phyloP scores from a whole-genome alignment of 306 rosid genomes.

The Lathyrus tuberosus region DNA sequence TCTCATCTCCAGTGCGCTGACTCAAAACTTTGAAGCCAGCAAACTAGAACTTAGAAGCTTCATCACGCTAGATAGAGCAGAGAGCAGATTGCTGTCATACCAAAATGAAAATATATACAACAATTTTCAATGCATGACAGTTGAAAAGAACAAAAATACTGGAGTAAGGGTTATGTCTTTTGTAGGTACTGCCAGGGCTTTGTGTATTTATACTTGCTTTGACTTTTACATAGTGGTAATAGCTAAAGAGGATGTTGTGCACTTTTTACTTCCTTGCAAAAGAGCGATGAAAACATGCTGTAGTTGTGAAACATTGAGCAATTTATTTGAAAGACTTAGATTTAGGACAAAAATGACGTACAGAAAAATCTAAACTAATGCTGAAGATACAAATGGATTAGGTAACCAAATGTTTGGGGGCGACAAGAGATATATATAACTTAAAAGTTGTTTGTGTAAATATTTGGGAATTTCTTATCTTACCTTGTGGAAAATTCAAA shows the following conservation, averaged over 20 bases:
- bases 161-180: conserved; percentile 31
- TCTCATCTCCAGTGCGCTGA: conserved; percentile 85
- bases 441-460: too few relatives aligned
- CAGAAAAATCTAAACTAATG: too few relatives aligned
- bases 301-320: neutral
- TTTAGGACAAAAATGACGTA: neutral
- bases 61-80: conserved; percentile 16
- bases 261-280: conserved; percentile 4
- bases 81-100: conserved; percentile 28
- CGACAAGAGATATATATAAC: too few relatives aligned
- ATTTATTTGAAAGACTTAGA: neutral
- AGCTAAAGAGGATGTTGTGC: conserved; percentile 19
- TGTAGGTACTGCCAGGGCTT: conserved; percentile 16
- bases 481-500: too few relatives aligned
- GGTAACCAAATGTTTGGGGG: too few relatives aligned
- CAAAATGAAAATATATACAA: conserved; percentile 14
- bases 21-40: conserved; percentile 17
- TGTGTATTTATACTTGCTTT: conserved; percentile 2
- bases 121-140: conserved; percentile 38
- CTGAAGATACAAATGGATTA: neutral
- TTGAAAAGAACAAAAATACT: conserved; percentile 32
- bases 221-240: conserved; percentile 4
- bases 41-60: neutral
- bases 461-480: too few relatives aligned
- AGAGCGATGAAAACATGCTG: neutral